phyloP scores from a whole-genome alignment of 2,329 filamentous ascomycete genomes.

The Metarhizium album region DNA sequence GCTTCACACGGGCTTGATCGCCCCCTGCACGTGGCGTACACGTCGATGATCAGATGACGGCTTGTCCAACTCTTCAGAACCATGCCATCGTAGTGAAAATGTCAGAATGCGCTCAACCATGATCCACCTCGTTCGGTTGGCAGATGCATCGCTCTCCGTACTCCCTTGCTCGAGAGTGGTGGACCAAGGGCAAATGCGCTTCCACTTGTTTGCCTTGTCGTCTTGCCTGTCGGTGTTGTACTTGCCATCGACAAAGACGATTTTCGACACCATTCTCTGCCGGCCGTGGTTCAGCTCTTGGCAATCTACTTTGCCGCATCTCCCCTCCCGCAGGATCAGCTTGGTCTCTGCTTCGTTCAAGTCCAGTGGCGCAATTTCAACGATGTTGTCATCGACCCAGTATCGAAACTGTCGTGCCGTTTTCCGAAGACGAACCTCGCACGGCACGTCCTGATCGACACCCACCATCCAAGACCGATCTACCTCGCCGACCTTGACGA shows the following conservation, averaged over 20 bases:
- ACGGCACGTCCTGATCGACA: slow-evolving; percentile 19
- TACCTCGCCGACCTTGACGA: slow-evolving; percentile 28
- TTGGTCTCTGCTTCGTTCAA: slow-evolving; percentile 23
- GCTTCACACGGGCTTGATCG: not conserved
- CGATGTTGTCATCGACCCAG: slow-evolving; percentile 26
- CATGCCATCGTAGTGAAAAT: slow-evolving; percentile 25
- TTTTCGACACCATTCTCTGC: slow-evolving; percentile 27
- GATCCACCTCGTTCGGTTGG: slow-evolving; percentile 27
- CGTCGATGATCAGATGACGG: slow-evolving; percentile 8
- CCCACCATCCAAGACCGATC: slow-evolving; percentile 25
- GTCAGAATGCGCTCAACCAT: slow-evolving; percentile 27
- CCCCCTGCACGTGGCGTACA: slow-evolving; percentile 1
- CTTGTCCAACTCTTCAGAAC: slow-evolving; percentile 18
- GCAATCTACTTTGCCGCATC: slow-evolving; percentile 24
- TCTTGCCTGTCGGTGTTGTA: slow-evolving; percentile 16
- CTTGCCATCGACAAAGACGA: slow-evolving; percentile 24
- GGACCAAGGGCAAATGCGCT: slow-evolving; percentile 23
- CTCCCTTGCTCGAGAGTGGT: slow-evolving; percentile 15
- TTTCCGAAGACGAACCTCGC: slow-evolving; percentile 18
- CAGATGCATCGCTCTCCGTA: slow-evolving; percentile 16
- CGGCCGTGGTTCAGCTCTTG: slow-evolving; percentile 24
- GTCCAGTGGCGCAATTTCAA: slow-evolving; percentile 26
- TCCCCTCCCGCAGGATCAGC: slow-evolving; percentile 22
- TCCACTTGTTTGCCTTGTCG: slow-evolving; percentile 16
- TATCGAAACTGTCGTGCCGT: slow-evolving; percentile 28